Conservation (phyloP, 2,329 filamentous ascomycete species). For the Colletotrichum brevisporum region DNA sequence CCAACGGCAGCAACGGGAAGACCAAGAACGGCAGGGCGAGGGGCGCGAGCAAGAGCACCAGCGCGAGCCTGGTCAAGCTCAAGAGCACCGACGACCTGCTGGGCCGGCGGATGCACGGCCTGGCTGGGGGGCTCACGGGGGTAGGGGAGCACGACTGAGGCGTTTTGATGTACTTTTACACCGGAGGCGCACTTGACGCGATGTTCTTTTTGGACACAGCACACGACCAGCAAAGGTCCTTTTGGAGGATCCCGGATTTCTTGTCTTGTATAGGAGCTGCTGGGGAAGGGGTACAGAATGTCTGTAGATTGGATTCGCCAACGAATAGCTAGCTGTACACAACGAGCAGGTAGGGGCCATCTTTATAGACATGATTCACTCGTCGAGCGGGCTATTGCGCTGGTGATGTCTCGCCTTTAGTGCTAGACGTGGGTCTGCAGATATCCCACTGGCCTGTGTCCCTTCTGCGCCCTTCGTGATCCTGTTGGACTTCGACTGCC, state of each 20-base stretch:
- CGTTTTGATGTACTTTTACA: background rate
- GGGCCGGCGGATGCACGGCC: conserved; percentile 70
- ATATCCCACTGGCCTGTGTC: too few relatives aligned
- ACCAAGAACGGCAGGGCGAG: conserved; percentile 46
- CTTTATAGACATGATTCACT: conserved; percentile 15
- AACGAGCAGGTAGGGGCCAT: background rate
- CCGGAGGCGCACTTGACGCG: background rate
- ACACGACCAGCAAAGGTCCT: background rate
- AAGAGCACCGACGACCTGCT: conserved; percentile 72
- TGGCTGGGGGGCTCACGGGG: conserved; percentile 68
- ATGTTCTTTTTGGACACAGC: background rate
- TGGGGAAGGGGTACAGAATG: conserved; percentile 12
- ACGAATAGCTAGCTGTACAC: conserved; percentile 28
- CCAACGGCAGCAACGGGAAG: conserved; percentile 29
- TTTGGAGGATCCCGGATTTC: too few relatives aligned
- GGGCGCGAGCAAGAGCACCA: conserved; percentile 57
- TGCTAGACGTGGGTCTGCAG: too few relatives aligned
- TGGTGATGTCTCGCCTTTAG: too few relatives aligned
- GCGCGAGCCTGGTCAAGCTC: conserved; percentile 66
- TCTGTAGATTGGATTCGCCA: conserved; percentile 34
- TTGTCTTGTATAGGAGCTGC: background rate
- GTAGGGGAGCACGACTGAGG: conserved; percentile 53
- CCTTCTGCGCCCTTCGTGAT: too few relatives aligned
- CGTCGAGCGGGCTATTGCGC: too few relatives aligned
- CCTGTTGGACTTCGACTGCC: too few relatives aligned